A percentile compares a stretch with the other conserved stretches of the same genome.
These are phyloP conservation scores for Priceomyces medius DNA, from an alignment of 805 yeast species.

Conservation along the genomic window DNA sequence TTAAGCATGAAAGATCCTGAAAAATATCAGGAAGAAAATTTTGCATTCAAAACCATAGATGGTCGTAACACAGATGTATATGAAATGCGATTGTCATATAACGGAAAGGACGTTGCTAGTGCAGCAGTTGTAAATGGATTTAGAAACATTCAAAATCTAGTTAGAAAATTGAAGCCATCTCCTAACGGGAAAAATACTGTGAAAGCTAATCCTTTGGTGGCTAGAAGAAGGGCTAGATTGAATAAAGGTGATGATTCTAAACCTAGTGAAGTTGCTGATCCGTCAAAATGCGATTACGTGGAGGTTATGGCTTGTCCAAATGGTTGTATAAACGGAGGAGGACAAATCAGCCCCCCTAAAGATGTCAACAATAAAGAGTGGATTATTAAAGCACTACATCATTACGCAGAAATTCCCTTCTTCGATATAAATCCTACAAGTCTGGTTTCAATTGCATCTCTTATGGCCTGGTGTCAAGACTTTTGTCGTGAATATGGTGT, in stretches of 20 bases:
- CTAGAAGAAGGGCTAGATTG: constrained; percentile 44
- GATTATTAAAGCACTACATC: constrained; percentile 36
- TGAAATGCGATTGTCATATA: constrained; percentile 59
- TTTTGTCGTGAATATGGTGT: constrained; percentile 33
- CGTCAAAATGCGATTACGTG: constrained; percentile 70
- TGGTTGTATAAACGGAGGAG: constrained; percentile 97
- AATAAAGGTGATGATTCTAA: constrained; percentile 15
- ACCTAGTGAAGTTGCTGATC: constrained; percentile 48
- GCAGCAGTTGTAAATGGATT: constrained; percentile 82
- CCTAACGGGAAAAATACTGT: constrained; percentile 14
- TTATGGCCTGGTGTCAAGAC: constrained; percentile 9
- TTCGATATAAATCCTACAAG: constrained; percentile 12
- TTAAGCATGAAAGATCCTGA: constrained; percentile 18
- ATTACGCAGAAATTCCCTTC: constrained; percentile 34
- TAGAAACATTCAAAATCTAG: constrained; percentile 90
- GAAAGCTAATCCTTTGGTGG: constrained; percentile 38
- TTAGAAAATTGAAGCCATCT: constrained; percentile 65
- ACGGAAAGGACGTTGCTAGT: constrained; percentile 43
- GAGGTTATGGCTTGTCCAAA: constrained; percentile 99
- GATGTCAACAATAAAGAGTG: constrained; percentile 42
- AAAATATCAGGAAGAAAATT: constrained; percentile 16
- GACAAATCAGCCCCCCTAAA: constrained; percentile 62
- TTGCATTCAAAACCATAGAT: constrained; percentile 38
- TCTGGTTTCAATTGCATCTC: not conserved
- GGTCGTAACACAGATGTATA: constrained; percentile 78